Base-by-base conservation (phyloP, 805 yeast species). In the Ogataea pini region DNA sequence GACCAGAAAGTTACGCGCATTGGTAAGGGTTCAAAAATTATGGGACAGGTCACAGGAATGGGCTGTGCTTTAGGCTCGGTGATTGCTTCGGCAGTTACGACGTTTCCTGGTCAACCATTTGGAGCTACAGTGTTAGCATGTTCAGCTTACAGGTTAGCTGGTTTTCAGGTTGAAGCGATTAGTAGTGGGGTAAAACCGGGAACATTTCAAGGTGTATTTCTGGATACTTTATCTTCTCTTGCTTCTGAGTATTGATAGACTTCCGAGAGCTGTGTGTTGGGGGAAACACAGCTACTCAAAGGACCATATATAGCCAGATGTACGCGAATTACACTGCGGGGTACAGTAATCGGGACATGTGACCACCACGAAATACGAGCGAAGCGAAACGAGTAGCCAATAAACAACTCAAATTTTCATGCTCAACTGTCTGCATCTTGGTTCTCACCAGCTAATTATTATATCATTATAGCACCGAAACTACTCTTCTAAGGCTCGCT, bases 41-140 rank as follows among this genome's bases (percentile, higher is more conserved):
- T 89, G 85, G 83, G 84, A 0, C 62, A 69, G 9, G 77, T 89
- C 4, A 89, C 96, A 0, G 96, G 95, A 0, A 72, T 90, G 2
- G 96, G 96, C 0, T 89, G 96, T 53, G 79, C 92, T 0, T 67
- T 89, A 32, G 96, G 96, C 1, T 81, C 90, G 38, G 76, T 80
- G 0, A 79, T 89, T 45, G 83, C 86, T 0, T 71, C 86, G 1
- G 75, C 71, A 49, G 62, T 81, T 2, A 83, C 83, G 3, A 77
- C 80, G 2, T 57, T 65, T 45, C 66, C 72, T 0, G 64, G 59
- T 7, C 66, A 70, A 45, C 58, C 74, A 0, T 75, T 74, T 49
- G 64, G 61, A 7, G 80, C 85, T 1, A 78, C 80, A 0, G 71
- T 73, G 2, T 70, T 73, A 0, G 92, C 89, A 0, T 79, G 85